Conservation (phyloP, 257 asterid species). For the Solanum tacnaense region DNA sequence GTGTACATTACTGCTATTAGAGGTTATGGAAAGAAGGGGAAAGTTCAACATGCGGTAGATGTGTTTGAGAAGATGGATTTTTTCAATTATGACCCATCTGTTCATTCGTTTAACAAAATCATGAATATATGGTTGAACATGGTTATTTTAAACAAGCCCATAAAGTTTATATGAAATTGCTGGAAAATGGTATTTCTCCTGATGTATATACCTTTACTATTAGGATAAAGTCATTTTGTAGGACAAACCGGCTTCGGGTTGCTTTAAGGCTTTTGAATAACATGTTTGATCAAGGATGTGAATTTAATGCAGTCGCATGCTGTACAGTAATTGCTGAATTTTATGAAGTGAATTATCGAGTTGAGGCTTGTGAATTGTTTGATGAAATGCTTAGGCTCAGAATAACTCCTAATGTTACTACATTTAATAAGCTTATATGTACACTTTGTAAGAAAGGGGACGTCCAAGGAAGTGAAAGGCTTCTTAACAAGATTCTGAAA, state of each 20-base stretch:
- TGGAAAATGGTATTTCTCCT: conserved; percentile 55
- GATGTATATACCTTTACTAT: conserved; percentile 83
- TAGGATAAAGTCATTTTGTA: conserved; percentile 82
- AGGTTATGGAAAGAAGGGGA: conserved; percentile 64
- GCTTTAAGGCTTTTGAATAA: conserved; percentile 82
- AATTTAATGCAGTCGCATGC: conserved; percentile 60
- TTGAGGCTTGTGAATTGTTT: conserved; percentile 57
- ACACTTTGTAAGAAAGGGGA: conserved; percentile 73
- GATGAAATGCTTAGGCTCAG: conserved; percentile 60
- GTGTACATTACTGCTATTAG: conserved; percentile 63
- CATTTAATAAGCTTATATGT: conserved; percentile 75
- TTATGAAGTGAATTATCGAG: conserved; percentile 39
- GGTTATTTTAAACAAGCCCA: conserved; percentile 73
- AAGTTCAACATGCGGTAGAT: conserved; percentile 64
- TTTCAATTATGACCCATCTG: conserved; percentile 59
- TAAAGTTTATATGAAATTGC: conserved; percentile 76
- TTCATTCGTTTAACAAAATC: conserved; percentile 57
- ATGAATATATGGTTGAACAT: conserved; percentile 81
- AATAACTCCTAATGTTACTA: conserved; percentile 51
- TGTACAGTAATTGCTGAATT: conserved; percentile 78
- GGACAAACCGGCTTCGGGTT: conserved; percentile 62
- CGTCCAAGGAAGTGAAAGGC: conserved; percentile 53
- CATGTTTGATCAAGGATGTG: conserved; percentile 72
- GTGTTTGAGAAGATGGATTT: conserved; percentile 94
- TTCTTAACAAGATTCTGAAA: conserved; percentile 70